A percentile compares a stretch with the other conserved stretches of the same genome.
phyloP scores from a whole-genome alignment of 371 early-diverging fungal genomes.

The Funneliformis caledonium region DNA sequence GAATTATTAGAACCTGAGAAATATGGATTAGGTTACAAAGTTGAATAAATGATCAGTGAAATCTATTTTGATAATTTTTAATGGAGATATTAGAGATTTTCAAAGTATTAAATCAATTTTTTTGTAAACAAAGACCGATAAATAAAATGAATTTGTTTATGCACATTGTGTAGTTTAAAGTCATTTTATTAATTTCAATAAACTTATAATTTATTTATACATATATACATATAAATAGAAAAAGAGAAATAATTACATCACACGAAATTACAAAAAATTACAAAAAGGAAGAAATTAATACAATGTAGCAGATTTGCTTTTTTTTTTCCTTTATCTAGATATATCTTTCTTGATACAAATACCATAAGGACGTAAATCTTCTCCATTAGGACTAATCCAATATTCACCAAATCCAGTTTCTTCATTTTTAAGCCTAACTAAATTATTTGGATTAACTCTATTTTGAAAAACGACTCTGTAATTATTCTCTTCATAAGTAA shows the following conservation, averaged over 20 bases:
- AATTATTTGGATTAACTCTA: conserved; percentile 36
- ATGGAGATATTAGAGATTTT: too few species aligned
- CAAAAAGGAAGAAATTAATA: too few species aligned
- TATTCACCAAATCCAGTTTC: conserved; percentile 26
- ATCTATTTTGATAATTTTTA: neutral
- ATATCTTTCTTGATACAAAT: neutral
- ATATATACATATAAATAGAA: too few species aligned
- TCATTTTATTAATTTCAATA: too few species aligned
- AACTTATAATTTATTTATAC: too few species aligned
- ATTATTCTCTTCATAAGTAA: neutral
- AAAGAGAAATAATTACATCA: too few species aligned
- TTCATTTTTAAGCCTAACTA: neutral
- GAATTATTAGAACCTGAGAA: conserved; percentile 29
- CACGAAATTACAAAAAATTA: too few species aligned
- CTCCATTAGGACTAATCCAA: conserved; percentile 23
- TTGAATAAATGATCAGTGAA: neutral
- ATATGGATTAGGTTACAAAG: conserved; percentile 18
- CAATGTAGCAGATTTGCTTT: too few species aligned
- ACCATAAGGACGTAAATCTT: conserved; percentile 32
- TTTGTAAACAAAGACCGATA: too few species aligned
- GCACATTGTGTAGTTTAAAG: too few species aligned
- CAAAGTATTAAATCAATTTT: too few species aligned
- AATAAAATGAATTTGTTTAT: too few species aligned
- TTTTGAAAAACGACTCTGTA: conserved; percentile 30
- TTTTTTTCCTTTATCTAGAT: neutral